These are phyloP conservation scores for Madurella fahalii DNA, from an alignment of 2,329 filamentous ascomycete genomes.

Conservation along the genomic window DNA sequence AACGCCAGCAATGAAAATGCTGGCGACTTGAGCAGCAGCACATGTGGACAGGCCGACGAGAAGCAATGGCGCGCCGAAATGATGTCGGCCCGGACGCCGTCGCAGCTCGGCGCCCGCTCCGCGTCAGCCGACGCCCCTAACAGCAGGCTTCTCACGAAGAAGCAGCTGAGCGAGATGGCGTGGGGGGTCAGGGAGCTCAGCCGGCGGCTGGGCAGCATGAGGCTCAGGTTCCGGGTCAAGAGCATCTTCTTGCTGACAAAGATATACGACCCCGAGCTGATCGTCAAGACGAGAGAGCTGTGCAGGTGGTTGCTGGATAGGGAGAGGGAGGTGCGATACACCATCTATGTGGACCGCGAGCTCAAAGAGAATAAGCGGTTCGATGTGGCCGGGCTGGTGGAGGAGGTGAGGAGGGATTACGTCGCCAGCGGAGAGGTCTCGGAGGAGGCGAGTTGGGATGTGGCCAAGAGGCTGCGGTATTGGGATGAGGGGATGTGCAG, in stretches of 20 bases:
- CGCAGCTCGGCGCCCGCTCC: conserved; percentile 26
- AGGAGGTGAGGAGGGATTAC: conserved; percentile 52
- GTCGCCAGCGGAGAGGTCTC: conserved; percentile 26
- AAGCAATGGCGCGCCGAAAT: background rate
- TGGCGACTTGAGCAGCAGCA: conserved; percentile 21
- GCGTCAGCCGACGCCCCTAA: conserved; percentile 29
- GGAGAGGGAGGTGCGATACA: conserved; percentile 64
- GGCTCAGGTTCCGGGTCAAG: conserved; percentile 74
- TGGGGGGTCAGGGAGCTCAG: conserved; percentile 90
- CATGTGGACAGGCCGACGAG: background rate
- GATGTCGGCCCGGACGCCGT: conserved; percentile 27
- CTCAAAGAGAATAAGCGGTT: conserved; percentile 70
- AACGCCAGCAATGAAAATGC: conserved; percentile 19
- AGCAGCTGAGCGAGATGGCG: conserved; percentile 93
- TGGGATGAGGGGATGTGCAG: conserved; percentile 81
- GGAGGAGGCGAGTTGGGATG: conserved; percentile 34
- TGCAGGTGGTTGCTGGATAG: conserved; percentile 75
- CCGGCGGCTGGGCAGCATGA: conserved; percentile 77
- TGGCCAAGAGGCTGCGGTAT: conserved; percentile 61
- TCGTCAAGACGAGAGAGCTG: conserved; percentile 72
- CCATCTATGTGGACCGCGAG: conserved; percentile 77
- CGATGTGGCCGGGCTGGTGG: conserved; percentile 63
- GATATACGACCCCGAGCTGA: conserved; percentile 77
- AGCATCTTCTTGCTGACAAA: conserved; percentile 89
- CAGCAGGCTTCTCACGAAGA: conserved; percentile 84